A percentile compares a stretch with the other conserved stretches of the same genome.
Conservation (phyloP, 2,329 filamentous ascomycete species). For the Fusarium hostae region DNA sequence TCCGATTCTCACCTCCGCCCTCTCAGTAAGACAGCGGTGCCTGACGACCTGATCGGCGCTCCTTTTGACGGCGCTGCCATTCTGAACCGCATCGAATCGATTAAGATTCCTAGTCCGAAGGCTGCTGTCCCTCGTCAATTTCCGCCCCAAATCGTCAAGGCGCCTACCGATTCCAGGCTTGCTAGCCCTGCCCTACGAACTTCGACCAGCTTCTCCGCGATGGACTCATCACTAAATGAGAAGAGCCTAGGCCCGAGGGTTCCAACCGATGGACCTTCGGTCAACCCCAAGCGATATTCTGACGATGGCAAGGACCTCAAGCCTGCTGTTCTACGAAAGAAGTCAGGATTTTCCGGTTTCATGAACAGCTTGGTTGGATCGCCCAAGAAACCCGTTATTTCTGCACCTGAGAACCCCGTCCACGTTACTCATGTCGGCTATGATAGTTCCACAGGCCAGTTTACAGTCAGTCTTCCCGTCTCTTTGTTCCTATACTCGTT, state of each 20-base stretch:
- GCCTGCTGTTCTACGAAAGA: conserved; percentile 75
- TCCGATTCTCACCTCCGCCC: conserved; percentile 44
- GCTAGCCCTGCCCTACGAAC: conserved; percentile 68
- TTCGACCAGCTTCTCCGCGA: conserved; percentile 65
- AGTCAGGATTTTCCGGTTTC: conserved; percentile 88
- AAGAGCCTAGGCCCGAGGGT: conserved; percentile 49
- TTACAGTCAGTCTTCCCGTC: conserved; percentile 74
- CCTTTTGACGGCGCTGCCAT: conserved; percentile 73
- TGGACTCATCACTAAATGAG: conserved; percentile 54
- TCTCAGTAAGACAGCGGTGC: conserved; percentile 39
- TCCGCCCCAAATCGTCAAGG: conserved; percentile 56
- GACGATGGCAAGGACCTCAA: conserved; percentile 78
- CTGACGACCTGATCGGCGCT: conserved; percentile 72
- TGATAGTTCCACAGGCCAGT: conserved; percentile 95
- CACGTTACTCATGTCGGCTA: conserved; percentile 98
- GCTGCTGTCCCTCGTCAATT: conserved; percentile 43
- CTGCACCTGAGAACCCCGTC: conserved; percentile 96
- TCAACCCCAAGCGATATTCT: conserved; percentile 77
- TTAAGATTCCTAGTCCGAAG: conserved; percentile 53
- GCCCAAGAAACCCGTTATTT: conserved; percentile 91
- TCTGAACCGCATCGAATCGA: conserved; percentile 68
- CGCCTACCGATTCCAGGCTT: conserved; percentile 64
- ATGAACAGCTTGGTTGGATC: conserved; percentile 86
- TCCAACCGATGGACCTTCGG: conserved; percentile 57
- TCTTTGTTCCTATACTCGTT: conserved; percentile 21